Base-by-base conservation (phyloP, 2,329 filamentous ascomycete species). In the Microsporum audouinii region DNA sequence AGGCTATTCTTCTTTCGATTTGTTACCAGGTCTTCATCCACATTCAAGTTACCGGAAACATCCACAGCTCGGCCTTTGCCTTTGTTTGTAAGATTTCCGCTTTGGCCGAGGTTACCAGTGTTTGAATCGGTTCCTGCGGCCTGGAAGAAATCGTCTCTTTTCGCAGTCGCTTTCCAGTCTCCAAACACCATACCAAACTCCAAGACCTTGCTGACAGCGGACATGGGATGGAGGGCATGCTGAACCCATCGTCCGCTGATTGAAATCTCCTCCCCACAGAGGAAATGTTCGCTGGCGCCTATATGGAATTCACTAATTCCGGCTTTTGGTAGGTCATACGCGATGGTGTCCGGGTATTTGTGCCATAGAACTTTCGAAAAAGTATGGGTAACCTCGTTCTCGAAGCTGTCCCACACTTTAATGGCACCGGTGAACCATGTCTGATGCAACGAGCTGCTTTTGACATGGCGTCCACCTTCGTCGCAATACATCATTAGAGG, bases 111-210 rank as follows among this genome's bases (percentile, higher is more conserved):
- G 39, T 45, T 34, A 39, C 12, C 39, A 33, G 56, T 49, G 23
- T 7, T 8, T 4, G 5, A 8, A 8, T 61, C n/a, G 17, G 27
- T 12, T 8, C 33, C 6, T 57, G 34, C 59, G 5, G 36, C 17
- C 23, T 58, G 39, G 29, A 61, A 12, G 34, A 58, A 58, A 53
- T 51, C 31, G 34, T 34, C 60, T 12, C 36, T 10, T 47, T 56
- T 45, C 14, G 60, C 34, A 10, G 62, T 62, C 2, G 60, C 62
- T 39, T 64, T 64, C 57, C 60, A 64, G 34, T 64, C 62, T 3
- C 62, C 62, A 53, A 60, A 64, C 6, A 59, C 53, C 23, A 57
- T 57, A 2, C 43, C 31, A 56, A 51, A 29, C 5, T 49, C 45
- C 17, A 60, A 17, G 31, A 51, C 47, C 23, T 59, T 60, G 14